Evolutionary conservation across 306 rosid genomes (phyloP).

Genomic region (Vigna unguiculata): DNA sequence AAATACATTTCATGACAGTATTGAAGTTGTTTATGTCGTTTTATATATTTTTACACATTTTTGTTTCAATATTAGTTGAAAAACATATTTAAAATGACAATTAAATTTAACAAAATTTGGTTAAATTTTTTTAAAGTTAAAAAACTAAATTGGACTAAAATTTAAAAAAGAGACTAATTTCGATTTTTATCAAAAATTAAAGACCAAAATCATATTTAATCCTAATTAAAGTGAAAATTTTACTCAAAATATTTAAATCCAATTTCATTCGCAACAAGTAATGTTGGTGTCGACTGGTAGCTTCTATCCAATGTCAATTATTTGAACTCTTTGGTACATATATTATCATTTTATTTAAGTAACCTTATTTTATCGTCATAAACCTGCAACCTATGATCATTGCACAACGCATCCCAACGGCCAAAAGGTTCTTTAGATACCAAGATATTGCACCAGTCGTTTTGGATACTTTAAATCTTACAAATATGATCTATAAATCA

Average conservation of each 20-base stretch:
- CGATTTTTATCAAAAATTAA: no score
- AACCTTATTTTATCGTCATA: neutral
- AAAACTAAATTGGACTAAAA: no score
- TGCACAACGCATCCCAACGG: slow-evolving; percentile 57
- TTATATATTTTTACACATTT: no score
- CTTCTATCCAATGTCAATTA: slow-evolving; percentile 12
- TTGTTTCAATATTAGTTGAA: no score
- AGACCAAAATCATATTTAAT: no score
- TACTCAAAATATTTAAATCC: neutral
- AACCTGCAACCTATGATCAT: slow-evolving; percentile 32
- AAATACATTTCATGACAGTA: no score
- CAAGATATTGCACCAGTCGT: slow-evolving; percentile 57
- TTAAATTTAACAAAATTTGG: no score
- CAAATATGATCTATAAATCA: slow-evolving; percentile 61
- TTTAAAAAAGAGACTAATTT: no score
- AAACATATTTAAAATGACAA: no score
- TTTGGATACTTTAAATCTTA: slow-evolving; percentile 52
- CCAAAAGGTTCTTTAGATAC: slow-evolving; percentile 63
- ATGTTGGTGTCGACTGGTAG: neutral
- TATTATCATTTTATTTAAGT: neutral
- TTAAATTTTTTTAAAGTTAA: no score
- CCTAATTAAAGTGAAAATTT: neutral
- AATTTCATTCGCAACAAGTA: neutral
- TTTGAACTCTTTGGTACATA: slow-evolving; percentile 20
- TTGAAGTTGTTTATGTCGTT: no score